Base-by-base conservation (phyloP, 108 stramenopile species). In the Fistulifera pelliculosa region DNA sequence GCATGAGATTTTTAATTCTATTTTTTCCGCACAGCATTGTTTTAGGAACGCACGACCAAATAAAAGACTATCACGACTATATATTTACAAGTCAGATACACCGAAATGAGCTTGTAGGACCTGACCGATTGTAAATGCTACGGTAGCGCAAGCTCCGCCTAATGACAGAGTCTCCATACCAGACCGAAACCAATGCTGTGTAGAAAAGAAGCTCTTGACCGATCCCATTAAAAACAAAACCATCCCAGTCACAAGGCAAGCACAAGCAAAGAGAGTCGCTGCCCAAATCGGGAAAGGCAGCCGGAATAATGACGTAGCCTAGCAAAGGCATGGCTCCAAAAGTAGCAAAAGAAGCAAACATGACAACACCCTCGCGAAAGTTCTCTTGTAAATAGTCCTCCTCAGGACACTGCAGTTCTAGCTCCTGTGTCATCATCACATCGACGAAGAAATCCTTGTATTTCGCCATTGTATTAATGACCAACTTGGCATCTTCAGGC, bases 361-460 rank as follows among this genome's bases (percentile, higher is more conserved):
- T 97, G 25, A 93, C 77, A 18, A 94, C 51, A 1, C 76, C 96
- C 64, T 97, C 96, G 47, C 83, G 82, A 60, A 94, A 62, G 52
- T 76, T 83, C 47, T 92, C 94, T 16, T 54, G 61, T 27, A 94
- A 81, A 42, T 90, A 86, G 69, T 90, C 66, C 28, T 86, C 80
- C 41, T 89, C 87, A n/a, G 94, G 94, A 15, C 95, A 94, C 67
- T 90, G 88, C 53, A 96, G 64, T 38, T 90, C 80, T 47, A 99
- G 76, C 63, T 97, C 98, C 52, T 96, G 94, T 2, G 76, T 66
- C 96, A 99, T 97, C 96, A 99, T 96, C 14, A 94, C 62, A 72
- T 97, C 90, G 0, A 99, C 96, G 64, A 99, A 99, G 69, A 96
- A 96, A 24, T 94, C 85, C 50, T 90, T 82, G 75, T 97, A 95